phyloP scores from a whole-genome alignment of 2,329 filamentous ascomycete genomes.

The Hymenoscyphus infarciens region DNA sequence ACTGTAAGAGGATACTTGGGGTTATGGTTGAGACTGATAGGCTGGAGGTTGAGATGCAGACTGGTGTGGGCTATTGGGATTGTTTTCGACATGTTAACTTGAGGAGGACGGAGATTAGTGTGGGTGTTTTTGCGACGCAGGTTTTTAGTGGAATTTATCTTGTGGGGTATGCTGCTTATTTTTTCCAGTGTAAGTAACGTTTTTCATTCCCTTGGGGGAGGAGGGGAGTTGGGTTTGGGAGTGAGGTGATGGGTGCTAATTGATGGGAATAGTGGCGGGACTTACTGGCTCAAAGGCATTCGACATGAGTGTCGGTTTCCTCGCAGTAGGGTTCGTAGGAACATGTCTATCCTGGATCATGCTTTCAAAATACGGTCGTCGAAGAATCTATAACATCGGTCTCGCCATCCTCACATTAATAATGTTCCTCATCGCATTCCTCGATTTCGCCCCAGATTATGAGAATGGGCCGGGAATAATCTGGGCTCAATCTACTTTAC shows the following conservation, averaged over 20 bases:
- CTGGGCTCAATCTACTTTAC: conserved; percentile 21
- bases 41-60: conserved; percentile 45
- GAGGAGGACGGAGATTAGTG: conserved; percentile 52
- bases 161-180: conserved; percentile 60
- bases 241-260: not conserved
- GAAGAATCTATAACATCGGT: conserved; percentile 61
- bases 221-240: not conserved
- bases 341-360: conserved; percentile 58
- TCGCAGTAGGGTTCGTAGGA: conserved; percentile 56
- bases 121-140: conserved; percentile 54
- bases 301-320: conserved; percentile 59
- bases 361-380: conserved; percentile 58
- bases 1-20: conserved; percentile 44
- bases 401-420: conserved; percentile 47
- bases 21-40: conserved; percentile 55
- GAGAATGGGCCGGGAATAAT: conserved; percentile 21
- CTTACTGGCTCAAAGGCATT: conserved; percentile 53
- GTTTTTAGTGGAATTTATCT: conserved; percentile 61
- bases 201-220: not conserved
- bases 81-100: conserved; percentile 51
- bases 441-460: conserved; percentile 37
- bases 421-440: conserved; percentile 45
- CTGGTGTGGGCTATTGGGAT: conserved; percentile 45
- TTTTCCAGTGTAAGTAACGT: conserved; percentile 43
- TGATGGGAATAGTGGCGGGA: conserved; percentile 47